Evolutionary conservation across 106 monocot species (phyloP).

Genomic region (Agapanthus africanus): DNA sequence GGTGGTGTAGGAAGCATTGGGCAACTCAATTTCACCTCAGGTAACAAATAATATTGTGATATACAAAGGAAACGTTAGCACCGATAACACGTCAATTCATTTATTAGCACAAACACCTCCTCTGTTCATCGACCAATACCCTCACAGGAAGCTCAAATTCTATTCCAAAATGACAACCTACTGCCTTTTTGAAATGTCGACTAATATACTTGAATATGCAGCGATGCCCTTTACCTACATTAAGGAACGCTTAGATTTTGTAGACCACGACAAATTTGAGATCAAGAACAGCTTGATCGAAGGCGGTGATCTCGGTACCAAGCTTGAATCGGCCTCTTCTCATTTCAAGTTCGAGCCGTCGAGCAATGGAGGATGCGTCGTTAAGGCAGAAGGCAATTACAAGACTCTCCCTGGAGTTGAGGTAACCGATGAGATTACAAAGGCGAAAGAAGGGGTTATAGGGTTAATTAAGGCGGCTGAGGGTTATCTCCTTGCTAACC

Average conservation of each 20-base stretch:
- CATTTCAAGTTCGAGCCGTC: slow-evolving; percentile 11
- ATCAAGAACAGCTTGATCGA: slow-evolving; percentile 19
- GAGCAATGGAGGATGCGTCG: slow-evolving; percentile 8
- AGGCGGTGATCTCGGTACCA: slow-evolving; percentile 17
- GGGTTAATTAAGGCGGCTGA: slow-evolving; percentile 29
- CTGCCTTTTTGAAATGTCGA: too few species aligned
- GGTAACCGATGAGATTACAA: slow-evolving; percentile 1
- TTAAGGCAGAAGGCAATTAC: neutral
- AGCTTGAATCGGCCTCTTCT: slow-evolving; percentile 11
- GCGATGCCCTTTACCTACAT: neutral
- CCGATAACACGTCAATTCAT: too few species aligned
- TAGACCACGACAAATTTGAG: slow-evolving; percentile 29
- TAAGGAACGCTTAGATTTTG: slow-evolving; percentile 32
- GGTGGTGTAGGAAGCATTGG: slow-evolving; percentile 32
- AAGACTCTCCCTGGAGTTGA: slow-evolving; percentile 8
- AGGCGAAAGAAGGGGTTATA: slow-evolving; percentile 16
- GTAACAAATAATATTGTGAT: slow-evolving; percentile 3
- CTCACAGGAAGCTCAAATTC: too few species aligned
- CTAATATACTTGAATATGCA: slow-evolving; percentile 1
- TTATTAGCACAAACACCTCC: too few species aligned
- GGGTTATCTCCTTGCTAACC: slow-evolving; percentile 35
- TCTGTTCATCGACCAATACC: too few species aligned
- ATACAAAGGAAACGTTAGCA: neutral
- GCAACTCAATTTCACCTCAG: slow-evolving; percentile 33
- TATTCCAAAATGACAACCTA: neutral